These are phyloP conservation scores for Fusarium agapanthi DNA, from an alignment of 2,329 filamentous ascomycete genomes.

Conservation along the genomic window DNA sequence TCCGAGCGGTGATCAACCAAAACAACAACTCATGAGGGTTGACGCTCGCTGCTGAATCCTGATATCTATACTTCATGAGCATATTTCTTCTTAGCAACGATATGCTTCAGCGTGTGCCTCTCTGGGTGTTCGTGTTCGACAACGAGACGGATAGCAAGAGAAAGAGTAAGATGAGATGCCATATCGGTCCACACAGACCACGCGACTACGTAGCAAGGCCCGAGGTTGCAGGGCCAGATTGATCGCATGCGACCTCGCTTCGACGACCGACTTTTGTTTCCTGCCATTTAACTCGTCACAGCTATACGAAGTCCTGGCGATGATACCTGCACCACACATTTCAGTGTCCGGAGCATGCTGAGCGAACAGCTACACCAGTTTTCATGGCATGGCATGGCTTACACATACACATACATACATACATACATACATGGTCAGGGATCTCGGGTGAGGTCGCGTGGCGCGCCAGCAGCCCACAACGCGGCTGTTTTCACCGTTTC, in stretches of 20 bases:
- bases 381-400: background rate
- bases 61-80: background rate
- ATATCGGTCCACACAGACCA: conserved; percentile 3
- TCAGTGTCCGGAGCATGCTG: conserved; percentile 1
- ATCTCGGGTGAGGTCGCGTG: conserved; percentile 23
- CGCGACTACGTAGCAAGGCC: background rate
- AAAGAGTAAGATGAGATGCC: background rate
- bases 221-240: background rate
- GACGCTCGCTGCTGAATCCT: background rate
- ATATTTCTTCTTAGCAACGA: background rate
- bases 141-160: background rate
- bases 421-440: conserved; percentile 20
- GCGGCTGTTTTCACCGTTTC: conserved; percentile 30
- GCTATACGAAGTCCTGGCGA: conserved; percentile 6
- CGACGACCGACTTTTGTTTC: conserved; percentile 6
- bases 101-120: background rate
- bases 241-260: background rate
- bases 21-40: background rate
- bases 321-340: conserved; percentile 1
- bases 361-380: conserved; percentile 3
- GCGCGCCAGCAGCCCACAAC: conserved; percentile 12
- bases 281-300: conserved; percentile 10
- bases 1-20: conserved; percentile 11
- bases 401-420: background rate
- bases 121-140: background rate